Conservation (phyloP, 768 basidiomycete species). For the Neoboletus brunneissimus region DNA sequence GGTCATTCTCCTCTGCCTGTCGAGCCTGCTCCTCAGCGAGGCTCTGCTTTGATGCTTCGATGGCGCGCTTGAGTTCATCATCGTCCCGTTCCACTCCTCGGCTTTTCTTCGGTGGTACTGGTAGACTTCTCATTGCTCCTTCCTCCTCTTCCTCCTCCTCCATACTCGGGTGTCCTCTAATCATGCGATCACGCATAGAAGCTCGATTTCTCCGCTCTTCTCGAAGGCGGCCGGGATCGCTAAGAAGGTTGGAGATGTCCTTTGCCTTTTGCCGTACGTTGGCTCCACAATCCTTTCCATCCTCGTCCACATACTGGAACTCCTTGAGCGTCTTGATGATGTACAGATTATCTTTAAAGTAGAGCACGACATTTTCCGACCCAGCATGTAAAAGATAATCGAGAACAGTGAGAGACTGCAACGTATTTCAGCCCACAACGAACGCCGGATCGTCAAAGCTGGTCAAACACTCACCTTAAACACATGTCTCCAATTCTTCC, state of each 20-base stretch:
- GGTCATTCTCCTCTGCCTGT: slow-evolving; percentile 73
- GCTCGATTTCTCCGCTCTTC: slow-evolving; percentile 83
- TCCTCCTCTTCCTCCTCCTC: slow-evolving; percentile 33
- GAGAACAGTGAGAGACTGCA: slow-evolving; percentile 83
- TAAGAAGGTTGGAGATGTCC: slow-evolving; percentile 92
- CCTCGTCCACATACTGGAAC: slow-evolving; percentile 95
- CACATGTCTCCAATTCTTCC: slow-evolving; percentile 99
- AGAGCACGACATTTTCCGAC: slow-evolving; percentile 97
- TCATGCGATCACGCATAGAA: slow-evolving; percentile 93
- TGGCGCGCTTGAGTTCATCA: slow-evolving; percentile 80
- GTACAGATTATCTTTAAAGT: slow-evolving; percentile 96
- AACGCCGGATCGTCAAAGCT: background rate
- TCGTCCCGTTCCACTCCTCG: slow-evolving; percentile 53
- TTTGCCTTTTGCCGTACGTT: slow-evolving; percentile 98
- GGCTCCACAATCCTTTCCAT: slow-evolving; percentile 96
- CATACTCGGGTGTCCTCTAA: slow-evolving; percentile 50
- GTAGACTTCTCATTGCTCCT: background rate
- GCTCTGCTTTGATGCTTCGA: slow-evolving; percentile 83
- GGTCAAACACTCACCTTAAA: slow-evolving; percentile 71
- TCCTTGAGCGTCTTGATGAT: slow-evolving; percentile 99
- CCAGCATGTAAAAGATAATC: slow-evolving; percentile 97
- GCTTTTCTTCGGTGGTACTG: slow-evolving; percentile 19
- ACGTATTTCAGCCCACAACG: slow-evolving; percentile 7
- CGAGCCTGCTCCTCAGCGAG: slow-evolving; percentile 66
- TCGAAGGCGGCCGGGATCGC: slow-evolving; percentile 80